Base-by-base conservation (phyloP, 2,329 filamentous ascomycete species). In the Pseudogymnoascus sp. region DNA sequence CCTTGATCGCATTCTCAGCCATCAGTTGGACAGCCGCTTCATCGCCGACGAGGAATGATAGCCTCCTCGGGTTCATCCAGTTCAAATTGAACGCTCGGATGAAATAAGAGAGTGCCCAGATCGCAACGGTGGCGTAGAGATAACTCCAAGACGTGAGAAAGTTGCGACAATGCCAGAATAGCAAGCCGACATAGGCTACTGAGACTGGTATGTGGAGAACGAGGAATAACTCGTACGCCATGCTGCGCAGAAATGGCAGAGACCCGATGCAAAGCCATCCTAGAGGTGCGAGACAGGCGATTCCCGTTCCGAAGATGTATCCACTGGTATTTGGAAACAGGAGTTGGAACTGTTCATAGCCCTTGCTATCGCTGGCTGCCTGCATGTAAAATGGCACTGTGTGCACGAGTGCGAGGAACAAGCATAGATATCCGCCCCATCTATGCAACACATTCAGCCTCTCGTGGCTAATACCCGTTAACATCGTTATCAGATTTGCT, bases 111-210 rank as follows among this genome's bases (percentile, higher is more conserved):
- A 88, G 69, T 1, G 83, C 78, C 87, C 92, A 95, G 66, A 97
- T 91, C 46, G 78, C 89, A 23, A 93, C 76, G 0, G 91, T 95
- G 1, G 90, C 86, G 71, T 85, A 96, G 2, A 97, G 84, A 71
- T 97, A 97, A 71, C 85, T 81, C 93, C 93, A 97, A 0, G 93
- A 96, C 62, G 87, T 88, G 38, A 97, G 82, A 69, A 90, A 96
- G 75, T 97, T 96, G 75, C 93, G 89, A 70, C 90, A 95, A 75
- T 97, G 93, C 93, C 93, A 97, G 77, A 97, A 96, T 28, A 97
- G 81, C 73, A 96, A 83, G 1, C 83, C 93, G 5, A 97, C 79
- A 71, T 95, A 96, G 12, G 90, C 79, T 40, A 93, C 83, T 0
- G 91, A 88, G 8, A 91, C 88, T 0, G 93, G 92, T 0, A 93